Percentiles rank a stretch among this genome's conserved stretches.
These are phyloP conservation scores for Zea luxurians DNA, from an alignment of 176 grass and related monocot genomes.

Conservation along the genomic window DNA sequence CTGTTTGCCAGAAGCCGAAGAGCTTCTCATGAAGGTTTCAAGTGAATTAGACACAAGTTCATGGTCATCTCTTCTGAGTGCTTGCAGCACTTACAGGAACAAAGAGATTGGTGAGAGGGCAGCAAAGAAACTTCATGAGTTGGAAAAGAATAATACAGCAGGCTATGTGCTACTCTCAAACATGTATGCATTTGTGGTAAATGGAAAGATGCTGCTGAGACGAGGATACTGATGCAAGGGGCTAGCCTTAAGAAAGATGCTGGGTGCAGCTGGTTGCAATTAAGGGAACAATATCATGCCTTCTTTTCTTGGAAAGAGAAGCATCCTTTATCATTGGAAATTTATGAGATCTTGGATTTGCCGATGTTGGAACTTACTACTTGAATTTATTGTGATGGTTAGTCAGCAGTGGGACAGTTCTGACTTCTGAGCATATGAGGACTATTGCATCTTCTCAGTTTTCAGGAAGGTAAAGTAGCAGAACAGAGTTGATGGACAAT, in stretches of 20 bases:
- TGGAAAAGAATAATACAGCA: slow-evolving; percentile 52
- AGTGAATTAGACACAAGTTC: slow-evolving; percentile 52
- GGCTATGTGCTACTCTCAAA: slow-evolving; percentile 73
- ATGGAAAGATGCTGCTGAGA: slow-evolving; percentile 67
- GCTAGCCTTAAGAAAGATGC: slow-evolving; percentile 56
- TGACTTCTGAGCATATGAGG: slow-evolving; percentile 2
- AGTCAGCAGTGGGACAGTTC: not conserved
- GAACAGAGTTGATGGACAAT: not conserved
- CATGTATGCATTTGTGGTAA: slow-evolving; percentile 69
- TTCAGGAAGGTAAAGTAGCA: slow-evolving; percentile 6
- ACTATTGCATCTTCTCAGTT: not conserved
- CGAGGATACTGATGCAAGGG: slow-evolving; percentile 53
- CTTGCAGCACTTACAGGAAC: slow-evolving; percentile 48
- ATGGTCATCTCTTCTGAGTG: slow-evolving; percentile 63
- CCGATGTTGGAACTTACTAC: slow-evolving; percentile 47
- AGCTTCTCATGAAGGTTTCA: slow-evolving; percentile 38
- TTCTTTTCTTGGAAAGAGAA: slow-evolving; percentile 73
- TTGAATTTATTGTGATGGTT: slow-evolving; percentile 10
- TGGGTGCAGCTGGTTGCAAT: slow-evolving; percentile 69
- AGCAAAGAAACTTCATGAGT: slow-evolving; percentile 51
- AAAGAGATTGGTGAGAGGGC: slow-evolving; percentile 63
- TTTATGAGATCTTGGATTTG: slow-evolving; percentile 50
- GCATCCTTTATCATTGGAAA: slow-evolving; percentile 39
- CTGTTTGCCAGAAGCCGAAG: slow-evolving; percentile 58
- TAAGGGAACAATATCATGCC: slow-evolving; percentile 53